Evolutionary conservation across 2,329 filamentous ascomycete species (phyloP), one percentile per base, ranked within the genome.

Genomic region (Diaporthe ilicicola): DNA sequence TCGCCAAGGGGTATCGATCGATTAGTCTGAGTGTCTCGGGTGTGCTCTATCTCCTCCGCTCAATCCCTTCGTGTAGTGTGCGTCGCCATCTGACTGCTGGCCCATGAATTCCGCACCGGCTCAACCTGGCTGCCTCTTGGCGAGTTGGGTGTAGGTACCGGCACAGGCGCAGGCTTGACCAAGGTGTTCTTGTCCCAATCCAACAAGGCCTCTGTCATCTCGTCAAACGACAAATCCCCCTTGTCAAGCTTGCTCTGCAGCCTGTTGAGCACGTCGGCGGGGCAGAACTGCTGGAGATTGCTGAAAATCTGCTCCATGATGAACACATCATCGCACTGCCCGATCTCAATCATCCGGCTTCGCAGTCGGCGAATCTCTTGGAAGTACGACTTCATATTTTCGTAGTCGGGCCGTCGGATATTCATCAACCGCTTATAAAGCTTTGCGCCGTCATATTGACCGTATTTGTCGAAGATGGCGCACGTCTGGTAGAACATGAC

Each of bases 401-500:
- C 56, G 10, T 48, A 39, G 42, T 62, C 56, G 3, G 42, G 56
- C 6, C 56, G 42, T 6, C 56, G 27, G 27, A 34, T 48, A 2
- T 48, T 48, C 42, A 48, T 62, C 12, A 62, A 9, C 56, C 56
- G 19, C 27, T 48, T 62, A 12, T 62, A 48, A 0, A 48, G 56
- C 27, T 27, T 48, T 2, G 56, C 56, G 27, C 37, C 56, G 56
- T 62, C 56, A 2, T n/a, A 48, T 12, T 12, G 8, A 6, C 27
- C 56, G 42, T 62, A 62, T 9, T 48, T 62, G 42, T 62, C 56
- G 56, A 46, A 62, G 19, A 46, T 48, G 24, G 42, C 17, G 56
- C 56, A 62, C 10, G 56, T 22, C 17, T 39, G 39, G 2, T 27
- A 24, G 9, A 62, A 62, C 39, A 46, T 32, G 12, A 48, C 1